Evolutionary conservation across 108 stramenopile species (phyloP).

Genomic region (Nannochloropsis salina): DNA sequence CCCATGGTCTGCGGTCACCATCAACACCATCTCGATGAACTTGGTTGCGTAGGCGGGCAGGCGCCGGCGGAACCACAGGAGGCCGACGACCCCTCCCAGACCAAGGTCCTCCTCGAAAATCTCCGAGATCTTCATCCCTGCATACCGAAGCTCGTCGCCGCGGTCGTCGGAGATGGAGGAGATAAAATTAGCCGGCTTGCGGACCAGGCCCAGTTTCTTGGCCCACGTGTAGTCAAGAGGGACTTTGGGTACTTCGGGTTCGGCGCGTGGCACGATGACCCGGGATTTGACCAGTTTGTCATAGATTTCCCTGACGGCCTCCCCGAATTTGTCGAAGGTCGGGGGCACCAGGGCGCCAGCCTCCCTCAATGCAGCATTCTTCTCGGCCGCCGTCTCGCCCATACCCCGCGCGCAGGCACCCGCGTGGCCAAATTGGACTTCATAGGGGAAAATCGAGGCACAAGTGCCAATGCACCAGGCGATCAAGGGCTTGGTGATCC

Average conservation of each 20-base stretch:
- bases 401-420: conserved; percentile 74
- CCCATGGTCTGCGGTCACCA: conserved; percentile 78
- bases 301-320: conserved; percentile 27
- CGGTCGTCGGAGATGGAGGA: conserved; percentile 83
- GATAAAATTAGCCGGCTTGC: conserved; percentile 85
- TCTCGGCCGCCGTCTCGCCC: conserved; percentile 72
- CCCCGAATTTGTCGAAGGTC: conserved; percentile 21
- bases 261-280: conserved; percentile 55
- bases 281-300: conserved; percentile 51
- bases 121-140: conserved; percentile 77
- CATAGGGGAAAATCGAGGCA: conserved; percentile 76
- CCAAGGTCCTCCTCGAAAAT: conserved; percentile 73
- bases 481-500: conserved; percentile 76
- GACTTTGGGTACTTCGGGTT: conserved; percentile 62
- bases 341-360: conserved; percentile 64
- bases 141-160: conserved; percentile 77
- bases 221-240: conserved; percentile 90
- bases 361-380: conserved; percentile 66
- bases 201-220: conserved; percentile 73
- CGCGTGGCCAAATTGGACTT: conserved; percentile 87
- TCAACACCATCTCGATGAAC: conserved; percentile 87
- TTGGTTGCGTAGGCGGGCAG: conserved; percentile 76
- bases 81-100: conserved; percentile 74
- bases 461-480: conserved; percentile 90
- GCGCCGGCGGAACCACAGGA: conserved; percentile 80